phyloP scores from a whole-genome alignment of 169 alveolate species.

The Cryptosporidium sp. region DNA sequence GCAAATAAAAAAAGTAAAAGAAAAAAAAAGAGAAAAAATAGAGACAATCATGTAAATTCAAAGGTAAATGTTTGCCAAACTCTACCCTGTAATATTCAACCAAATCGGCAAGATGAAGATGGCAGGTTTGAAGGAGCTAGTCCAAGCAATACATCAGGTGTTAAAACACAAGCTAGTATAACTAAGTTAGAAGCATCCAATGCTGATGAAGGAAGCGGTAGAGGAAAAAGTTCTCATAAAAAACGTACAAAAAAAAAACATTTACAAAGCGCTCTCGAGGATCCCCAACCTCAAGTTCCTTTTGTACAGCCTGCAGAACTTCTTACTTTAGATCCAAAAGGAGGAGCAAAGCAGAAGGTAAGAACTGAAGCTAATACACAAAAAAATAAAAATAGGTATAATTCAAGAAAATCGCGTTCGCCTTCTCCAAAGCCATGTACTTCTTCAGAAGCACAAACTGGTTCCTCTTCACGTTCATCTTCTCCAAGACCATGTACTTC shows the following conservation, averaged over 20 bases:
- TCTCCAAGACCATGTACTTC: no score
- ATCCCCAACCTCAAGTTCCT: not conserved
- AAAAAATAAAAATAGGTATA: not conserved
- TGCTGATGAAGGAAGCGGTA: not conserved
- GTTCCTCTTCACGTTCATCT: not conserved
- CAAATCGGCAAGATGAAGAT: not conserved
- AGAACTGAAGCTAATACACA: not conserved
- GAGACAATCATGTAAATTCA: not conserved
- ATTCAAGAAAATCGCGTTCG: not conserved
- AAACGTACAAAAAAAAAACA: not conserved
- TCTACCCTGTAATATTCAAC: no score
- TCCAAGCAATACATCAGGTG: not conserved
- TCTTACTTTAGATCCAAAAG: not conserved
- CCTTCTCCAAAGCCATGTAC: not conserved
- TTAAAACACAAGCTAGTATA: not conserved
- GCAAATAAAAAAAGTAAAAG: not conserved
- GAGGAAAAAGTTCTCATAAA: not conserved
- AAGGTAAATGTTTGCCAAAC: no score
- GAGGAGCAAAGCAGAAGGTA: slow-evolving; percentile 20
- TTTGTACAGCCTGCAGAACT: not conserved
- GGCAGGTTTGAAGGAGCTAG: not conserved
- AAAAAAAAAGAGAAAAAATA: not conserved
- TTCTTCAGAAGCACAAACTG: no score
- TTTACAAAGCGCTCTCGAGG: not conserved
- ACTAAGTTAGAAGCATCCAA: not conserved